Conservation (phyloP, 2,329 filamentous ascomycete genomes). For the Colletotrichum zoysiae region DNA sequence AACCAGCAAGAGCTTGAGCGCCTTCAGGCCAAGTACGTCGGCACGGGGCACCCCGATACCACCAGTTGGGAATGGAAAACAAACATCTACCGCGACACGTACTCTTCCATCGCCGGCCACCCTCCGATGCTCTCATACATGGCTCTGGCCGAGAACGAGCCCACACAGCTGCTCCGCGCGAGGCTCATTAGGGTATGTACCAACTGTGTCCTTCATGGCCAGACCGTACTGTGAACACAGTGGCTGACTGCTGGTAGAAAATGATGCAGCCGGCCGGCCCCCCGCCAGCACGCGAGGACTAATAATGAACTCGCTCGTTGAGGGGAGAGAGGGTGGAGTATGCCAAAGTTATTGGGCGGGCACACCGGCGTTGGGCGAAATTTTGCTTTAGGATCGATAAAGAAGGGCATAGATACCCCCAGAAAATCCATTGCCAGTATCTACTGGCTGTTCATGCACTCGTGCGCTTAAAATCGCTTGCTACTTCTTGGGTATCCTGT, state of each 20-base stretch:
- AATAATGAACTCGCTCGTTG: background rate
- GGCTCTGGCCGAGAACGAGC: slow-evolving; percentile 88
- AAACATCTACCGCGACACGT: slow-evolving; percentile 95
- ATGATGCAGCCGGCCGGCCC: slow-evolving; percentile 74
- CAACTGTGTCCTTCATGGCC: too few species aligned
- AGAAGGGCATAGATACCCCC: slow-evolving; percentile 36
- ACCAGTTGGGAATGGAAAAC: slow-evolving; percentile 98
- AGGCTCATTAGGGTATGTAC: slow-evolving; percentile 78
- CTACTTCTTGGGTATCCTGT: slow-evolving; percentile 31
- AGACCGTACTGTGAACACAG: background rate
- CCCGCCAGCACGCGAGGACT: slow-evolving; percentile 67
- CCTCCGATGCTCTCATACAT: slow-evolving; percentile 90
- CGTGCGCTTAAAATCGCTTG: slow-evolving; percentile 13
- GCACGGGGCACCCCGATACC: slow-evolving; percentile 95
- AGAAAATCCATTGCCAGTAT: slow-evolving; percentile 63
- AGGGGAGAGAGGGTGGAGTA: background rate
- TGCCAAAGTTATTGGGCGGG: background rate
- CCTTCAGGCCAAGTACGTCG: slow-evolving; percentile 94
- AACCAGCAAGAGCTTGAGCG: slow-evolving; percentile 98
- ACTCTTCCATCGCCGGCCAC: slow-evolving; percentile 90
- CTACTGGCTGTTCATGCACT: slow-evolving; percentile 21
- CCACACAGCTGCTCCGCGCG: slow-evolving; percentile 82
- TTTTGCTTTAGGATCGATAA: slow-evolving; percentile 2
- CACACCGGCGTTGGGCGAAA: slow-evolving; percentile 28
- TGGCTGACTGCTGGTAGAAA: slow-evolving; percentile 59